Evolutionary conservation across 257 asterid genomes (phyloP).

Genomic region (Cruciata laevipes): DNA sequence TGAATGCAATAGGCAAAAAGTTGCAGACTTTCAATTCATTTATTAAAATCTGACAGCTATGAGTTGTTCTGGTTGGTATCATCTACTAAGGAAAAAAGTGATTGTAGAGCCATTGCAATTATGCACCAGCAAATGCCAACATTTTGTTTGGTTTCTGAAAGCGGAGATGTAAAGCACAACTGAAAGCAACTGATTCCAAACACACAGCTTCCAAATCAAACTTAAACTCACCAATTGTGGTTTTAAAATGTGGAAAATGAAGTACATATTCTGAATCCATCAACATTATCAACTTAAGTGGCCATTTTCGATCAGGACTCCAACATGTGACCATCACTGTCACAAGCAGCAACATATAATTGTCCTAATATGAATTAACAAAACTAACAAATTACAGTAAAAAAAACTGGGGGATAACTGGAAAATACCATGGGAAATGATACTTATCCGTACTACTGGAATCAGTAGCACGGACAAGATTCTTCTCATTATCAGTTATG

Average conservation of each 20-base stretch:
- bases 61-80: neutral
- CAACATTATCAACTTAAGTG: neutral
- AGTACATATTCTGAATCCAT: neutral
- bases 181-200: slow-evolving; percentile 13
- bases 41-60: slow-evolving; percentile 10
- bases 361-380: neutral
- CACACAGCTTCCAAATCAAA: neutral
- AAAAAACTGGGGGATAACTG: neutral
- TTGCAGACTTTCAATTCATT: slow-evolving; percentile 12
- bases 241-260: neutral
- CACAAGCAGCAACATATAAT: neutral
- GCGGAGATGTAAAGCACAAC: neutral
- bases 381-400: neutral
- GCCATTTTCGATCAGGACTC: neutral
- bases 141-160: slow-evolving; percentile 5
- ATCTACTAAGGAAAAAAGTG: slow-evolving; percentile 2
- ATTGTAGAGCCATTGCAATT: neutral
- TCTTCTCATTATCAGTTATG: neutral
- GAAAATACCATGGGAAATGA: neutral
- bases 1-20: slow-evolving; percentile 6
- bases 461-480: too few species aligned
- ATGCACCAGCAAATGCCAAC: slow-evolving; percentile 12
- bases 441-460: neutral
- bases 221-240: neutral
- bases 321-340: neutral